These are phyloP conservation scores for Telfairia occidentalis DNA, from an alignment of 331 rosid genomes.

Conservation along the genomic window DNA sequence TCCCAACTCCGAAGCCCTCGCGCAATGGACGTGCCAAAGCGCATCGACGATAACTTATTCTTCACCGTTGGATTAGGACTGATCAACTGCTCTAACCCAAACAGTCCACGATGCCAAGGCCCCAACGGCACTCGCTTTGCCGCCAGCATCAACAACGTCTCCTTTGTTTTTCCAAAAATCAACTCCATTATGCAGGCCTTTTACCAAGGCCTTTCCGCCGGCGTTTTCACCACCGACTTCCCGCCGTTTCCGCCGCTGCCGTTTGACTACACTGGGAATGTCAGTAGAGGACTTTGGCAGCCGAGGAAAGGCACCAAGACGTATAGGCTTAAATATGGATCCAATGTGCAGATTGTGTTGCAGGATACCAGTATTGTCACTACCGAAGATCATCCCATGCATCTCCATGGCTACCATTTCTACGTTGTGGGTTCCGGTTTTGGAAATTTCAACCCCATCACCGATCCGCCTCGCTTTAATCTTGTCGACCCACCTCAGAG, in stretches of 20 bases:
- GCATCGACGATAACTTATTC: conserved; percentile 35
- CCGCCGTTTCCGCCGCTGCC: conserved; percentile 71
- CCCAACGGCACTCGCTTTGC: conserved; percentile 85
- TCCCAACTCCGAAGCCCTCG: conserved; percentile 45
- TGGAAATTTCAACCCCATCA: conserved; percentile 75
- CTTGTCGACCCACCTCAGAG: conserved; percentile 66
- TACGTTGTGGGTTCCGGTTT: conserved; percentile 76
- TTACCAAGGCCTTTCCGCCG: conserved; percentile 45
- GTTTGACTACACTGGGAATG: conserved; percentile 72
- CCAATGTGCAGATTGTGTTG: conserved; percentile 54
- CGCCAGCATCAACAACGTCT: conserved; percentile 74
- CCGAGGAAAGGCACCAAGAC: conserved; percentile 56
- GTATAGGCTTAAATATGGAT: conserved; percentile 53
- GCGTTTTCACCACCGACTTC: conserved; percentile 71
- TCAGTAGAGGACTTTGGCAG: conserved; percentile 69
- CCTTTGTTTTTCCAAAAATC: conserved; percentile 54
- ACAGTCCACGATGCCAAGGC: conserved; percentile 84
- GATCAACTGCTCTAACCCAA: conserved; percentile 67
- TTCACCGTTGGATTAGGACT: conserved; percentile 72
- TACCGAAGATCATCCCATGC: conserved; percentile 85
- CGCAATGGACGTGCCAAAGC: conserved; percentile 27
- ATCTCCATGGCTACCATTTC: conserved; percentile 84
- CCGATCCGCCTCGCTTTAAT: conserved; percentile 61
- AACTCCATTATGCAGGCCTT: conserved; percentile 81
- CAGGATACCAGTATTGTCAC: conserved; percentile 85